These are phyloP conservation scores for Quaeritorhiza haematococci DNA, from an alignment of 371 early-diverging fungal genomes.

Conservation along the genomic window DNA sequence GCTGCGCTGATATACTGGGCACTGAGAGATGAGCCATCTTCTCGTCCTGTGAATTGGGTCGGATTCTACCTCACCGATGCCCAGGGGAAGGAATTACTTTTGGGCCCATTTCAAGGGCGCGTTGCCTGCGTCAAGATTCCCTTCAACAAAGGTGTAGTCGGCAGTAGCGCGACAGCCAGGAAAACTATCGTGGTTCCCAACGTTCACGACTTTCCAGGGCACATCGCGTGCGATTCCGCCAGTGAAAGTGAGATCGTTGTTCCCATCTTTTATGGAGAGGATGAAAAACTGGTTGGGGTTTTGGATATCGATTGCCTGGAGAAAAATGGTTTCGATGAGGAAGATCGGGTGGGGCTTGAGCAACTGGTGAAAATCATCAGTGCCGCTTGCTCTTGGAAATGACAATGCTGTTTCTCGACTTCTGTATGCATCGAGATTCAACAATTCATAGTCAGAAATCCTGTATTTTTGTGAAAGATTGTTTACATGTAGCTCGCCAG, in stretches of 20 bases:
- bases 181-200: conserved; percentile 63
- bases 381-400: too few species aligned
- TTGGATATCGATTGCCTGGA: conserved; percentile 81
- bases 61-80: conserved; percentile 77
- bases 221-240: conserved; percentile 89
- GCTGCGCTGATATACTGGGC: conserved; percentile 78
- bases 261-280: conserved; percentile 59
- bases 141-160: conserved; percentile 84
- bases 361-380: conserved; percentile 59
- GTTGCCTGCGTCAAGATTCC: conserved; percentile 82
- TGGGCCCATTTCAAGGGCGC: conserved; percentile 92
- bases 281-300: conserved; percentile 67
- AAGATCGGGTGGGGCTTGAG: conserved; percentile 69
- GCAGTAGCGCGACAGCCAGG: conserved; percentile 61
- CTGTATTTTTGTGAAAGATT: too few species aligned
- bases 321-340: conserved; percentile 68
- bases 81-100: conserved; percentile 42
- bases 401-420: too few species aligned
- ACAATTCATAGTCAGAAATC: too few species aligned
- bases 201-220: conserved; percentile 81
- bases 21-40: conserved; percentile 58
- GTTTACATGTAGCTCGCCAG: too few species aligned
- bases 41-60: conserved; percentile 82
- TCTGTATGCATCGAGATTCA: too few species aligned
- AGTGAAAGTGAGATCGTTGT: conserved; percentile 86